Conservation (phyloP, 2,329 filamentous ascomycete genomes). For the Talaromyces verruculosus region DNA sequence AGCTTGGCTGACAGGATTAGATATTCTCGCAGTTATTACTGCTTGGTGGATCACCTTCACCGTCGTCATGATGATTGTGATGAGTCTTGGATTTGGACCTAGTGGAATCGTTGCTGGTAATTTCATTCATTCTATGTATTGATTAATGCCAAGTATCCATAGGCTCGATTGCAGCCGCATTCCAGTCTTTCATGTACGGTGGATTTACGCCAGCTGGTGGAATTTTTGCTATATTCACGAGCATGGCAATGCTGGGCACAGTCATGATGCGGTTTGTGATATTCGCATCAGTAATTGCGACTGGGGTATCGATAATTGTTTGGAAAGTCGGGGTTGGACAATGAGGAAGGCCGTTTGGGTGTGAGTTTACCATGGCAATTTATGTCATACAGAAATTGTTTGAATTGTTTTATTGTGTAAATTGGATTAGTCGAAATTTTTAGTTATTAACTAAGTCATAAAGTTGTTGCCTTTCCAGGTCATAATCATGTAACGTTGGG, state of each 20-base stretch:
- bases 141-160: not conserved
- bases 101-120: not conserved
- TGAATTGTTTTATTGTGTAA: not conserved
- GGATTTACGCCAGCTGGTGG: not conserved
- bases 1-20: not conserved
- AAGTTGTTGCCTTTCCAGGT: not conserved
- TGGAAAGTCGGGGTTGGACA: not conserved
- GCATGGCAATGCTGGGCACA: not conserved
- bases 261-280: not conserved
- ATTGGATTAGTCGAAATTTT: not conserved
- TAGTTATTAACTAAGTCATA: not conserved
- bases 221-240: not conserved
- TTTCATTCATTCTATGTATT: not conserved
- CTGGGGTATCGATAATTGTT: not conserved
- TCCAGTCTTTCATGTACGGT: not conserved
- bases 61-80: not conserved
- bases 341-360: not conserved
- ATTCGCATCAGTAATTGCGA: not conserved
- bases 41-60: constrained; percentile 11
- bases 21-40: constrained; percentile 6
- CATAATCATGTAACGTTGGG: not conserved
- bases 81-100: constrained; percentile 6
- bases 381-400: not conserved
- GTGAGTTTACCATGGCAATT: not conserved
- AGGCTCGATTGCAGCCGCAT: not conserved